A percentile compares a stretch with the other conserved stretches of the same genome.
Evolutionary conservation across 768 basidiomycete species (phyloP).

Genomic region (Agaricus bisporus): DNA sequence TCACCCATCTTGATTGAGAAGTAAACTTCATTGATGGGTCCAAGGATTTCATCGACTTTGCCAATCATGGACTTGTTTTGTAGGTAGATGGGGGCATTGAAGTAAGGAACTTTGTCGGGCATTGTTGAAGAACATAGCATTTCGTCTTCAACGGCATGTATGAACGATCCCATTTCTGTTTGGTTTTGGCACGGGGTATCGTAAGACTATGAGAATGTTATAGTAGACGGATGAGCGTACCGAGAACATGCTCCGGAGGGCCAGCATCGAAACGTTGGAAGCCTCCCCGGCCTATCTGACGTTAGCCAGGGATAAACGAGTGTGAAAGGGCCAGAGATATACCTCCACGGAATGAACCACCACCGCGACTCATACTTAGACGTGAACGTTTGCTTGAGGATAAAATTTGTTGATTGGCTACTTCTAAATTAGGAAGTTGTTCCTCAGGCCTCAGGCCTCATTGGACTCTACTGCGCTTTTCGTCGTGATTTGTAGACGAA

Average conservation of each 20-base stretch:
- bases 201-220: background rate
- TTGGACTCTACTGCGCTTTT: background rate
- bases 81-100: constrained; percentile 97
- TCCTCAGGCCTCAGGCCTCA: background rate
- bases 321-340: background rate
- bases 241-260: constrained; percentile 75
- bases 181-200: background rate
- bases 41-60: constrained; percentile 99
- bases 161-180: constrained; percentile 84
- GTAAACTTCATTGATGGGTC: constrained; percentile 97
- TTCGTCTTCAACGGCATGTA: constrained; percentile 96
- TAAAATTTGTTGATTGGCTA: constrained; percentile 8
- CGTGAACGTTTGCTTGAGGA: background rate
- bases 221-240: constrained; percentile 28
- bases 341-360: constrained; percentile 8
- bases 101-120: constrained; percentile 92
- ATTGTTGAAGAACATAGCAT: constrained; percentile 90
- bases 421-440: constrained; percentile 3
- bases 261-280: constrained; percentile 60
- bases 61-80: constrained; percentile 95
- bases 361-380: constrained; percentile 7
- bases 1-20: constrained; percentile 97
- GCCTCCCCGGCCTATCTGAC: constrained; percentile 48
- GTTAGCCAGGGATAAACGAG: background rate
- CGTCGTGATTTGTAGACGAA: background rate